Conservation (phyloP, 2,329 filamentous ascomycete genomes). For the Paecilomyces fulvus region DNA sequence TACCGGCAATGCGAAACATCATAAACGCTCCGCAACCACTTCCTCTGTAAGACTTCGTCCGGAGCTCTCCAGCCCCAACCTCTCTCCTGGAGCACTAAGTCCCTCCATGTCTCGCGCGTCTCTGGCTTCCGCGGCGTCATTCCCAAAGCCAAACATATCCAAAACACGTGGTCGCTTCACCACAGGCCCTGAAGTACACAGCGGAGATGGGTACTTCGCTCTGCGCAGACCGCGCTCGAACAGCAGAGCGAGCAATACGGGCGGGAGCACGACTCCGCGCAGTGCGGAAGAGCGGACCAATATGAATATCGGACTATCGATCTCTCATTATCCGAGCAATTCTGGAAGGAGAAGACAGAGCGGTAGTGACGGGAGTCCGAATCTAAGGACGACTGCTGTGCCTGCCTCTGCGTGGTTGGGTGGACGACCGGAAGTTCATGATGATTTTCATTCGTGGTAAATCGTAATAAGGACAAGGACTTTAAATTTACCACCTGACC, state of each 20-base stretch:
- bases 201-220: slow-evolving; percentile 11
- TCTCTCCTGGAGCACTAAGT: neutral
- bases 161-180: neutral
- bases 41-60: neutral
- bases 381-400: neutral
- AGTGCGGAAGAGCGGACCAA: slow-evolving; percentile 13
- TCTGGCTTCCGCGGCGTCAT: neutral
- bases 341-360: neutral
- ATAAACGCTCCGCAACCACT: slow-evolving; percentile 27
- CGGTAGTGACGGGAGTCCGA: neutral
- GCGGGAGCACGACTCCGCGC: slow-evolving; percentile 13
- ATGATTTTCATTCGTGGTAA: neutral
- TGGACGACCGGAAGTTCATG: neutral
- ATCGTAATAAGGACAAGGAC: neutral
- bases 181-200: neutral
- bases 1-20: slow-evolving; percentile 12
- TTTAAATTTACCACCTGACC: too few relatives aligned
- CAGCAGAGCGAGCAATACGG: slow-evolving; percentile 2
- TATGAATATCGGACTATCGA: slow-evolving; percentile 10
- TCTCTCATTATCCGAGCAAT: slow-evolving; percentile 15
- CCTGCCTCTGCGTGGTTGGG: neutral
- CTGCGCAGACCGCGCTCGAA: slow-evolving; percentile 9
- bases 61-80: neutral
- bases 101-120: neutral
- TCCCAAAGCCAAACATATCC: neutral